Evolutionary conservation across 495 filamentous ascomycete species (phyloP), one percentile per base, ranked within the genome.

Genomic region (Lentithecium fluviatile): DNA sequence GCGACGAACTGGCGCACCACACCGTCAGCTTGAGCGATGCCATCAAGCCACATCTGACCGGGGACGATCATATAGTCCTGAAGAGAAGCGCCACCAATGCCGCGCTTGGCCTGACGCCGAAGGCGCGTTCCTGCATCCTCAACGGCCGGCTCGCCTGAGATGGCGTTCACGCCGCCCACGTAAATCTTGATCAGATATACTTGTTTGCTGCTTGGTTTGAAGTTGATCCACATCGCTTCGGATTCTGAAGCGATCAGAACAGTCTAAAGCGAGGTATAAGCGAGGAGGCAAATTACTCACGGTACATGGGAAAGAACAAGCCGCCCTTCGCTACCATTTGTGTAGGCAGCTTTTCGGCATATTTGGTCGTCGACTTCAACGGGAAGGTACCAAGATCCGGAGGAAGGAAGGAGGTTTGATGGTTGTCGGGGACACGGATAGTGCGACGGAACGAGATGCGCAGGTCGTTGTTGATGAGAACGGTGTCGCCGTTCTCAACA

Each of bases 141-240:
- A 0, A 54, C 47, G 4, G 36, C 51, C 24, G 62, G 43, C 36
- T 66, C 57, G 11, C 57, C 57, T 37, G 57, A 61, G 12, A 66
- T 61, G 2, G 52, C 63, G 20, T 66, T 66, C 20, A 61, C 45
- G 12, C 63, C 57, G 21, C 57, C 63, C 0, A 52, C 57, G 21
- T 56, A 66, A 15, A 66, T 58, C 25, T 62, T 60, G 57, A 66
- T 49, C 40, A 51, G 36, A 32, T 54, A 65, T 2, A 3, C 23
- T 24, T 56, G 24, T 17, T 43, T 7, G 20, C 15, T 21, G 7
- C 2, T 42, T 21, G 23, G 29, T 7, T 19, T 43, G 24, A 65
- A 60, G 49, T 60, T 50, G 19, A 65, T 60, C 62, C 56, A 65
- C 62, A 65, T 65, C 1, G 62, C 62, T 37, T 65, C 62, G 4